Conservation (phyloP, 2,329 filamentous ascomycete species). For the Fusarium pseudoanthophilum region DNA sequence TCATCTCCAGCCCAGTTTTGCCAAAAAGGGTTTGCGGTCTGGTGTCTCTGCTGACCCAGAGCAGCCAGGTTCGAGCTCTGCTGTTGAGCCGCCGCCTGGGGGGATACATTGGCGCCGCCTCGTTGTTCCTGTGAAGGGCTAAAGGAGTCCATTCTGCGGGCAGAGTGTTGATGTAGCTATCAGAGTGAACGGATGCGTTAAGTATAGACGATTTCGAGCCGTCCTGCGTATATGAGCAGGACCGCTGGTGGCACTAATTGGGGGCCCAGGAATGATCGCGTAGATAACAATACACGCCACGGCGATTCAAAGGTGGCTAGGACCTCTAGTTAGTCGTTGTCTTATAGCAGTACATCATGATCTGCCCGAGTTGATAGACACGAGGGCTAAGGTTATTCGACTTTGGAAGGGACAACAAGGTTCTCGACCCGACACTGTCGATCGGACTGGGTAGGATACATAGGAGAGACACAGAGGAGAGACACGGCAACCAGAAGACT, state of each 20-base stretch:
- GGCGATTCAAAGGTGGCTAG: background rate
- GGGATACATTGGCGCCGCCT: slow-evolving; percentile 1
- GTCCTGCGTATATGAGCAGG: slow-evolving; percentile 3
- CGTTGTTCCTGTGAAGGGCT: slow-evolving; percentile 3
- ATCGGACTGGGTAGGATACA: background rate
- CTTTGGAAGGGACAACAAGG: background rate
- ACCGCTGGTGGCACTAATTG: background rate
- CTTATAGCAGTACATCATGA: background rate
- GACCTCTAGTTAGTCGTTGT: slow-evolving; percentile 4
- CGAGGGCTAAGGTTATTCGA: background rate
- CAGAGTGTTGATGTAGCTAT: background rate
- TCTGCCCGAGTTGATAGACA: background rate
- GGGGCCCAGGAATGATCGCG: background rate
- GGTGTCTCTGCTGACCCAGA: slow-evolving; percentile 11
- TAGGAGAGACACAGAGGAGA: background rate
- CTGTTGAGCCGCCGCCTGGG: slow-evolving; percentile 15
- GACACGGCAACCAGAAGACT: background rate
- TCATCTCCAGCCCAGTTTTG: slow-evolving; percentile 48
- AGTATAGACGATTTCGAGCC: background rate
- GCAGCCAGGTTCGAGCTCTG: slow-evolving; percentile 15
- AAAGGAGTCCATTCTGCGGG: slow-evolving; percentile 23
- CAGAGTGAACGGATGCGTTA: background rate
- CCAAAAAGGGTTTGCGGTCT: slow-evolving; percentile 13
- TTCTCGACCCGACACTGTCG: background rate
- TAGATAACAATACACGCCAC: background rate